Conservation (phyloP, 176 grass and related monocot species). For the Hyparrhenia diplandra region DNA sequence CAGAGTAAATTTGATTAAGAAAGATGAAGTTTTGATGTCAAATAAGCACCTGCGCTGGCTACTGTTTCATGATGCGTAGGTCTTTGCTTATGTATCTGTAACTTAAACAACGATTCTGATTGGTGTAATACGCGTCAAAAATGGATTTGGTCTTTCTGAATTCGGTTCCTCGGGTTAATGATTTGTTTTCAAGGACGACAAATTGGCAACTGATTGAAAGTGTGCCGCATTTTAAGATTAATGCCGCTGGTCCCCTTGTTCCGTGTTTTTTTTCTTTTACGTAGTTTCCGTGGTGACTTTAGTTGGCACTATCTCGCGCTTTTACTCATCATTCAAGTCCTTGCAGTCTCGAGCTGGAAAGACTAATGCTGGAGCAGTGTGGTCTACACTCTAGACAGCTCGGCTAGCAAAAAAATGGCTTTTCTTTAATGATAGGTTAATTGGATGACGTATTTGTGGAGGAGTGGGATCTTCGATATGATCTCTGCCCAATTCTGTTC, state of each 20-base stretch:
- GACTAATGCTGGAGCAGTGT: not conserved
- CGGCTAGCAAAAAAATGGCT: conserved; percentile 7
- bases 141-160: not conserved
- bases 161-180: not conserved
- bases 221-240: conserved; percentile 3
- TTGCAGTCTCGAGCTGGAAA: conserved; percentile 31
- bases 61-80: not conserved
- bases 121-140: not conserved
- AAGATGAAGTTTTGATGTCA: not conserved
- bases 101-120: not conserved
- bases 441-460: conserved; percentile 3
- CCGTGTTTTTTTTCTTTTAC: not conserved
- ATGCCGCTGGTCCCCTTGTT: conserved; percentile 13
- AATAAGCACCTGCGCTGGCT: not conserved
- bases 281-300: not conserved
- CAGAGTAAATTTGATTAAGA: not conserved
- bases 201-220: not conserved
- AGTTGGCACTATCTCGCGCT: conserved; percentile 14
- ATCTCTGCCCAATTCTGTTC: not conserved
- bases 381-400: conserved; percentile 33
- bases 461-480: not conserved
- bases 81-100: not conserved
- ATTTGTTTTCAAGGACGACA: not conserved
- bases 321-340: conserved; percentile 7
- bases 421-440: conserved; percentile 15